Conservation (phyloP, 1,284 basidiomycete species). For the Pterula multifida region DNA sequence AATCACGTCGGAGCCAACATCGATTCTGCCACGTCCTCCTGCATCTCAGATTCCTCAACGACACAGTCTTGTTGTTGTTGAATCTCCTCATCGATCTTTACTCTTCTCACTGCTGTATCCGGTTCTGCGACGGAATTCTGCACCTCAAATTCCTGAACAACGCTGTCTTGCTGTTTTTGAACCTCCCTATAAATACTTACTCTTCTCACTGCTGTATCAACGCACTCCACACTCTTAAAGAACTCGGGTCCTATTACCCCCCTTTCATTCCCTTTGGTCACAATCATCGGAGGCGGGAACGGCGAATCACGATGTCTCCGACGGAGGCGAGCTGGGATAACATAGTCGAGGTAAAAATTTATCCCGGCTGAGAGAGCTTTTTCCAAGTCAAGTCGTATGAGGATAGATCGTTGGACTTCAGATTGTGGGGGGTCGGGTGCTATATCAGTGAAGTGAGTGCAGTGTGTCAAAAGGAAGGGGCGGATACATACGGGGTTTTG, state of each 20-base stretch:
- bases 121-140: too few species aligned
- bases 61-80: too few species aligned
- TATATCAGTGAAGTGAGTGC: background rate
- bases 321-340: background rate
- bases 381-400: constrained; percentile 54
- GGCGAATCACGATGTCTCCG: constrained; percentile 47
- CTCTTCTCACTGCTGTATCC: too few species aligned
- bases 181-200: too few species aligned
- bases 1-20: too few species aligned
- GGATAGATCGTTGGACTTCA: constrained; percentile 18
- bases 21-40: background rate
- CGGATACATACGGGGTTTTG: background rate
- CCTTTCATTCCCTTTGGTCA: constrained; percentile 39
- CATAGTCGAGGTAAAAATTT: constrained; percentile 31
- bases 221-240: constrained; percentile 34
- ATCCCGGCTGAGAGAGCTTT: constrained; percentile 50
- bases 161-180: too few species aligned
- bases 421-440: background rate
- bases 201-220: background rate
- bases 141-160: too few species aligned
- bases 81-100: too few species aligned
- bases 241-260: constrained; percentile 39
- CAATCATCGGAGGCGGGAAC: constrained; percentile 16
- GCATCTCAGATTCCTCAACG: background rate
- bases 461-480: background rate